A percentile compares a stretch with the other conserved stretches of the same genome.
These are phyloP conservation scores for Proliferodiscus dingleyae DNA, from an alignment of 2,329 filamentous ascomycete species.

Conservation along the genomic window DNA sequence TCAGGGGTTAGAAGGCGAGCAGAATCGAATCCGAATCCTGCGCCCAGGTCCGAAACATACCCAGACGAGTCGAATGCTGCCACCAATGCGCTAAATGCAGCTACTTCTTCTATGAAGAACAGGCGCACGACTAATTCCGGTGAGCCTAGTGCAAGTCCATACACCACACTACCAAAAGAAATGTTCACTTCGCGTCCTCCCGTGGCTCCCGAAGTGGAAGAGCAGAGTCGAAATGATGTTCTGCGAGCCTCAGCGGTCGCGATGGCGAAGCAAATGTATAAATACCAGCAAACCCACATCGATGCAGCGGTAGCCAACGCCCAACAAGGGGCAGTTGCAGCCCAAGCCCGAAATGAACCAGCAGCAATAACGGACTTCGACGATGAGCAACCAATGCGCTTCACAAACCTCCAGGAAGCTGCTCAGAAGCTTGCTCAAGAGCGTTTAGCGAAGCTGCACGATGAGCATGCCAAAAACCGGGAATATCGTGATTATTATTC, in stretches of 20 bases:
- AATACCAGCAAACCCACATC: slow-evolving; percentile 53
- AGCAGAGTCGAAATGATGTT: slow-evolving; percentile 65
- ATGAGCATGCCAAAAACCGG: slow-evolving; percentile 58
- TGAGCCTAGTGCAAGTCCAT: slow-evolving; percentile 62
- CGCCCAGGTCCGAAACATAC: slow-evolving; percentile 40
- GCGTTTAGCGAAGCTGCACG: slow-evolving; percentile 72
- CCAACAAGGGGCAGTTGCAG: slow-evolving; percentile 28
- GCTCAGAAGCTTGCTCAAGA: slow-evolving; percentile 84
- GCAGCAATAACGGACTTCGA: slow-evolving; percentile 31
- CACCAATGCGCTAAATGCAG: slow-evolving; percentile 67
- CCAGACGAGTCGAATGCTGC: slow-evolving; percentile 56
- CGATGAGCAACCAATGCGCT: slow-evolving; percentile 44
- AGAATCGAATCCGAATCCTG: slow-evolving; percentile 50
- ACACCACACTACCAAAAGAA: slow-evolving; percentile 62
- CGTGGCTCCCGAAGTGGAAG: slow-evolving; percentile 66
- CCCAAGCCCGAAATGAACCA: slow-evolving; percentile 29
- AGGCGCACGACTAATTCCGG: slow-evolving; percentile 3
- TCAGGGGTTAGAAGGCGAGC: slow-evolving; percentile 52
- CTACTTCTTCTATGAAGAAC: slow-evolving; percentile 42
- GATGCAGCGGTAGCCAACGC: slow-evolving; percentile 32
- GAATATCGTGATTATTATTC: slow-evolving; percentile 74
- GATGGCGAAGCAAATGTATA: slow-evolving; percentile 87
- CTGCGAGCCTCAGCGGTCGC: slow-evolving; percentile 78
- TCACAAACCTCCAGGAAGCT: slow-evolving; percentile 71
- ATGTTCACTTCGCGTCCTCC: slow-evolving; percentile 77